These are phyloP conservation scores for Solanum chmielewskii DNA, from an alignment of 257 asterid species.

Conservation along the genomic window DNA sequence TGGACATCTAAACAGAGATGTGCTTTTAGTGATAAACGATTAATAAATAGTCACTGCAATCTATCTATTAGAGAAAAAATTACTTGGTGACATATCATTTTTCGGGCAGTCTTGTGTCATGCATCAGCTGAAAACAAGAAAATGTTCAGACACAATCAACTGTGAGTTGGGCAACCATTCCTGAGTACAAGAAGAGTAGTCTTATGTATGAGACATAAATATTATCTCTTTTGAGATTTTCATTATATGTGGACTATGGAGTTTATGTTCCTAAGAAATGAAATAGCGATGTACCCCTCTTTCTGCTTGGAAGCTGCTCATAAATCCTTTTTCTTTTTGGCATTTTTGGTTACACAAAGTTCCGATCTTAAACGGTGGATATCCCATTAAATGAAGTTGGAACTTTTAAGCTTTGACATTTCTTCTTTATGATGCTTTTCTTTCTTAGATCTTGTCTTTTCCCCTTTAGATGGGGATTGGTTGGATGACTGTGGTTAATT, in stretches of 20 bases:
- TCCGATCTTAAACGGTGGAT: neutral
- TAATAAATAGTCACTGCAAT: neutral
- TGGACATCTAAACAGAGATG: neutral
- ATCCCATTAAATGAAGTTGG: neutral
- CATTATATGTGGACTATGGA: neutral
- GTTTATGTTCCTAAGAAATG: neutral
- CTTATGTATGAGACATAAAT: neutral
- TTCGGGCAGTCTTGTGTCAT: neutral
- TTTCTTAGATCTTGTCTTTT: neutral
- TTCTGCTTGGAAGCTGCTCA: neutral
- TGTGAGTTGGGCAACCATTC: neutral
- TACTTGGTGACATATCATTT: neutral
- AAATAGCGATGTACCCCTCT: neutral
- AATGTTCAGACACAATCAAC: neutral
- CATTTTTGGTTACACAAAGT: neutral
- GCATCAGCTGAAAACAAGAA: neutral
- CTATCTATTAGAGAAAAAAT: neutral
- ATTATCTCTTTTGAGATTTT: neutral
- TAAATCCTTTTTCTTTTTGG: neutral
- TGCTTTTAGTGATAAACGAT: neutral
- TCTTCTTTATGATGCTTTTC: neutral
- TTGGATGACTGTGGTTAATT: neutral
- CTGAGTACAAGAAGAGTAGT: neutral
- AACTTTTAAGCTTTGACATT: neutral
- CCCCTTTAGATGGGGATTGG: neutral